These are phyloP conservation scores for Ceratopteris richardii DNA, from an alignment of 75 land plant species.

Conservation along the genomic window DNA sequence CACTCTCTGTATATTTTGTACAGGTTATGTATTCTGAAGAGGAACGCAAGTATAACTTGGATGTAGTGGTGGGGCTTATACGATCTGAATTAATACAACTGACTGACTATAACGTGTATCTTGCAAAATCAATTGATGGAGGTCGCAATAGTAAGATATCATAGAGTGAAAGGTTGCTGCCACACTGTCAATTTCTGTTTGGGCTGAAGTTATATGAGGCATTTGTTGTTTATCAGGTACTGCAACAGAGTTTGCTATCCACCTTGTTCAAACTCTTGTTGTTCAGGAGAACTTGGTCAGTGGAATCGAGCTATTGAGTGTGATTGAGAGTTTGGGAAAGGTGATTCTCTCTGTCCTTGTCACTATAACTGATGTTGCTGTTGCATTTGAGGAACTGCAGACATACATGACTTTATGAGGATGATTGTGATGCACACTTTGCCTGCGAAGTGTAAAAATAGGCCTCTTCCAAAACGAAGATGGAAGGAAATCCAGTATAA, in stretches of 20 bases:
- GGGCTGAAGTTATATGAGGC: too few species aligned
- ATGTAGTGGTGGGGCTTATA: conserved; percentile 76
- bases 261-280: conserved; percentile 68
- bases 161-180: not conserved
- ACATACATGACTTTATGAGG: too few species aligned
- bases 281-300: conserved; percentile 54
- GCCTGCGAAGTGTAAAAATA: too few species aligned
- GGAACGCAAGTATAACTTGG: conserved; percentile 73
- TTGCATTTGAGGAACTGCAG: not conserved
- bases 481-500: too few species aligned
- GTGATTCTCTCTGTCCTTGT: conserved; percentile 23
- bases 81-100: conserved; percentile 75
- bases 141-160: conserved; percentile 82
- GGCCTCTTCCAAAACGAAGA: too few species aligned
- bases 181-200: not conserved
- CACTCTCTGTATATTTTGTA: not conserved
- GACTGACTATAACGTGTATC: conserved; percentile 78
- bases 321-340: conserved; percentile 86
- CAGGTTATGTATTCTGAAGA: conserved; percentile 85
- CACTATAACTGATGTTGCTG: too few species aligned
- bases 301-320: conserved; percentile 64
- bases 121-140: conserved; percentile 91
- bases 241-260: conserved; percentile 81
- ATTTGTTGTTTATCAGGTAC: conserved; percentile 42
- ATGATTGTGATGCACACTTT: too few species aligned